These are phyloP conservation scores for Acacia crassicarpa DNA, from an alignment of 306 rosid genomes.

Conservation along the genomic window DNA sequence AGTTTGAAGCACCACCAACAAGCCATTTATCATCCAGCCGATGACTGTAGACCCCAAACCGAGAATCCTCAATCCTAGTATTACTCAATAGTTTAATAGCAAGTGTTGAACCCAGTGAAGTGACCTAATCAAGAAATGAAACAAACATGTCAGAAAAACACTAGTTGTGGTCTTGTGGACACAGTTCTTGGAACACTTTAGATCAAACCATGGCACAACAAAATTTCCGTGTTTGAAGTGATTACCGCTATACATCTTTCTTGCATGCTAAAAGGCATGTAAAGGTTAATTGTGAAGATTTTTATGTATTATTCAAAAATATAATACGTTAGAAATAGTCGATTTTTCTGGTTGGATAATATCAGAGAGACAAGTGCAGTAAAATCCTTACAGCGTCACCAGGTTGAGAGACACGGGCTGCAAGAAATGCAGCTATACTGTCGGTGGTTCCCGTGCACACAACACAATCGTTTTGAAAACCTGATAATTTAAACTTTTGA, in stretches of 20 bases:
- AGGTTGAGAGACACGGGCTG: slow-evolving; percentile 78
- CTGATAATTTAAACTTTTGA: slow-evolving; percentile 44
- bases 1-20: slow-evolving; percentile 97
- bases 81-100: slow-evolving; percentile 86
- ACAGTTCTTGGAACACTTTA: not conserved
- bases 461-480: slow-evolving; percentile 69
- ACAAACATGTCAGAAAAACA: not conserved
- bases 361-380: not conserved
- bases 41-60: slow-evolving; percentile 95
- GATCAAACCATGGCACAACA: slow-evolving; percentile 3
- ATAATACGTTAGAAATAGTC: not conserved
- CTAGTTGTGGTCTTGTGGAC: not conserved
- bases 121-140: slow-evolving; percentile 54
- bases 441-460: slow-evolving; percentile 94
- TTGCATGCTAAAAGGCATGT: not conserved
- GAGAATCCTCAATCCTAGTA: slow-evolving; percentile 82
- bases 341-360: not conserved
- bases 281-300: not conserved
- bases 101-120: slow-evolving; percentile 95
- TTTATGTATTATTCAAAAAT: not conserved
- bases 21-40: slow-evolving; percentile 98
- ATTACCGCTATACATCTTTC: not conserved
- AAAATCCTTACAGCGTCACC: slow-evolving; percentile 78
- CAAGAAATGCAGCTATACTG: slow-evolving; percentile 94
- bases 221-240: not conserved